A percentile compares a stretch with the other conserved stretches of the same genome.
These are phyloP conservation scores for Stereocaulon alpinum DNA, from an alignment of 495 filamentous ascomycete species.

Conservation along the genomic window DNA sequence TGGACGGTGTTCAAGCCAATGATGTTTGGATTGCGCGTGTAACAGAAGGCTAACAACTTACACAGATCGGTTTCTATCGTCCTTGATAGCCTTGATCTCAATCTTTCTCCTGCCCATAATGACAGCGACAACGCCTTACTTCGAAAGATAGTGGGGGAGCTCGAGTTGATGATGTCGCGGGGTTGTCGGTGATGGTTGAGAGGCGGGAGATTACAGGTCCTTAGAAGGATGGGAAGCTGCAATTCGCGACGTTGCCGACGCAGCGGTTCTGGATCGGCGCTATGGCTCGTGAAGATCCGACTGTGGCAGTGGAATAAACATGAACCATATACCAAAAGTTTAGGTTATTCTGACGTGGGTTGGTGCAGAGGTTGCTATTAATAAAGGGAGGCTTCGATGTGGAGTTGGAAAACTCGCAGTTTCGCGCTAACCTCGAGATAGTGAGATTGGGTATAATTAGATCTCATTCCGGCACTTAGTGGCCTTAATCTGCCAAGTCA, in stretches of 20 bases:
- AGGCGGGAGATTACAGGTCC: slow-evolving; percentile 2
- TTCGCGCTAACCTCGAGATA: slow-evolving; percentile 1
- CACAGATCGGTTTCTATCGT: slow-evolving; percentile 98
- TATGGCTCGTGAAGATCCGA: background rate
- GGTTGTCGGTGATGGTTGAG: slow-evolving; percentile 2
- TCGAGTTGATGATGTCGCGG: slow-evolving; percentile 1
- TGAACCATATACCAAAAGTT: slow-evolving; percentile 6
- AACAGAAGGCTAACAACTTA: slow-evolving; percentile 43
- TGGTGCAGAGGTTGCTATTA: slow-evolving; percentile 8
- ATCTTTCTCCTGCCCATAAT: slow-evolving; percentile 71
- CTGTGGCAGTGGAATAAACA: background rate
- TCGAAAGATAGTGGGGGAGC: background rate
- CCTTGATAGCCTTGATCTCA: slow-evolving; percentile 99
- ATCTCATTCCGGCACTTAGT: background rate
- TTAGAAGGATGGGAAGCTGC: background rate
- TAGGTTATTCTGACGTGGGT: slow-evolving; percentile 8
- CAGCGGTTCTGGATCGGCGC: background rate
- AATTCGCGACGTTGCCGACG: background rate
- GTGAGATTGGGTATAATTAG: slow-evolving; percentile 7
- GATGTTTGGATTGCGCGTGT: background rate
- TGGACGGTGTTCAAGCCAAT: background rate
- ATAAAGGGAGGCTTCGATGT: slow-evolving; percentile 9
- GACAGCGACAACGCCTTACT: background rate
- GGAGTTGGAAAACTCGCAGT: slow-evolving; percentile 5
- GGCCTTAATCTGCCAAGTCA: background rate